These are phyloP conservation scores for Narthecium ossifragum DNA, from an alignment of 106 monocot genomes.

Conservation along the genomic window DNA sequence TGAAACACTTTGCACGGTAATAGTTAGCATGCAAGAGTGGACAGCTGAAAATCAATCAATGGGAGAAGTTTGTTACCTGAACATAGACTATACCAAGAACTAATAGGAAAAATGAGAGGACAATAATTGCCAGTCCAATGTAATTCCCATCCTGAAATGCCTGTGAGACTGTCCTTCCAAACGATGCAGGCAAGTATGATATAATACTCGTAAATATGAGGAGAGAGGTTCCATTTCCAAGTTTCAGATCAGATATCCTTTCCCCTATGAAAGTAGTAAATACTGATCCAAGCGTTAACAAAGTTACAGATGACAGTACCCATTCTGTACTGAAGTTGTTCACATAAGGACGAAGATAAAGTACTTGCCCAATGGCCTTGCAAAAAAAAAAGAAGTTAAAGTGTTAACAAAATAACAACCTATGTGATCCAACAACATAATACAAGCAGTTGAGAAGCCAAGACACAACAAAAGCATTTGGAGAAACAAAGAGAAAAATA, in stretches of 20 bases:
- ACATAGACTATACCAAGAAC: conserved; percentile 99
- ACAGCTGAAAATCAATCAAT: neutral
- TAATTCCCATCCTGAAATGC: conserved; percentile 97
- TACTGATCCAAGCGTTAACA: conserved; percentile 90
- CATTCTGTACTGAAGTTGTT: conserved; percentile 90
- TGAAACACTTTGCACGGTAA: conserved; percentile 39
- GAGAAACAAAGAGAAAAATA: too few species aligned
- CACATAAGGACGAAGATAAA: conserved; percentile 86
- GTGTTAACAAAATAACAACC: too few species aligned
- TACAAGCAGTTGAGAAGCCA: too few species aligned
- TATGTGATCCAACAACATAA: too few species aligned
- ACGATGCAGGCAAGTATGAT: conserved; percentile 94
- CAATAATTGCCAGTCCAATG: conserved; percentile 62
- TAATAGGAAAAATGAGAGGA: conserved; percentile 71
- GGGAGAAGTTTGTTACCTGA: conserved; percentile 51
- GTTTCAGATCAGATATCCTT: conserved; percentile 96
- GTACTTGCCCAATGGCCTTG: conserved; percentile 97
- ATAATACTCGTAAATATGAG: conserved; percentile 97
- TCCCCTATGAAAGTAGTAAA: conserved; percentile 96
- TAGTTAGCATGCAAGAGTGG: conserved; percentile 14
- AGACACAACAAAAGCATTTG: too few species aligned
- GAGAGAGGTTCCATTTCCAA: conserved; percentile 98
- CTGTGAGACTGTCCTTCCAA: conserved; percentile 84
- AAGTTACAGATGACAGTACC: conserved; percentile 67
- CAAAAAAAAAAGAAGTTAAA: conserved; percentile 14